Evolutionary conservation across 306 rosid genomes (phyloP).

Genomic region (Cicer judaicum): DNA sequence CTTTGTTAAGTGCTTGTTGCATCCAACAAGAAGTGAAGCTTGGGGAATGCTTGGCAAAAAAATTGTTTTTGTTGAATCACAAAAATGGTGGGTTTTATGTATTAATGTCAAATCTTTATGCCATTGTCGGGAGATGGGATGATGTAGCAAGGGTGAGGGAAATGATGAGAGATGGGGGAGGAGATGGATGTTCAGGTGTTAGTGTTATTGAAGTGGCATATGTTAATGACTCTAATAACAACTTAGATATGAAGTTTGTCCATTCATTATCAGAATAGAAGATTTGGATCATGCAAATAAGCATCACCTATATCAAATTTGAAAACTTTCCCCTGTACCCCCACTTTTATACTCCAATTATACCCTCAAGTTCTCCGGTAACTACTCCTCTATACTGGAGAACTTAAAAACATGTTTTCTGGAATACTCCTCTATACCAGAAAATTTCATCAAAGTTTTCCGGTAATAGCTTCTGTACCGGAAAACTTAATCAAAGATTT

Average conservation of each 20-base stretch:
- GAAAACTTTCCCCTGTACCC: no score
- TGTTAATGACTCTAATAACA: slow-evolving; percentile 35
- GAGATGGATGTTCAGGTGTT: slow-evolving; percentile 67
- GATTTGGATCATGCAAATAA: slow-evolving; percentile 1
- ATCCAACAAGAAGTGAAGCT: slow-evolving; percentile 69
- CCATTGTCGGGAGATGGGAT: slow-evolving; percentile 71
- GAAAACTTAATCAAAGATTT: no score
- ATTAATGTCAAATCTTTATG: slow-evolving; percentile 81
- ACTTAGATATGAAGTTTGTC: slow-evolving; percentile 19
- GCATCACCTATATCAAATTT: neutral
- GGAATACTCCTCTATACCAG: no score
- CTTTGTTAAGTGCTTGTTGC: slow-evolving; percentile 73
- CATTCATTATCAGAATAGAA: neutral
- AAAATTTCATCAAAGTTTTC: no score
- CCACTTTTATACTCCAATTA: no score
- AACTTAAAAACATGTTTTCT: no score
- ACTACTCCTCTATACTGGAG: no score
- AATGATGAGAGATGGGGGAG: slow-evolving; percentile 75
- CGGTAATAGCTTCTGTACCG: no score
- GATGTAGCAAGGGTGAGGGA: slow-evolving; percentile 79
- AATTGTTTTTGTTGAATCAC: slow-evolving; percentile 59
- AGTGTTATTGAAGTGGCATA: slow-evolving; percentile 61
- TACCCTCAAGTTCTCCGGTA: no score
- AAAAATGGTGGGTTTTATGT: slow-evolving; percentile 69
- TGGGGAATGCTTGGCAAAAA: slow-evolving; percentile 71